These are phyloP conservation scores for Musa schizocarpa DNA, from an alignment of 176 grass and related monocot genomes.

Conservation along the genomic window DNA sequence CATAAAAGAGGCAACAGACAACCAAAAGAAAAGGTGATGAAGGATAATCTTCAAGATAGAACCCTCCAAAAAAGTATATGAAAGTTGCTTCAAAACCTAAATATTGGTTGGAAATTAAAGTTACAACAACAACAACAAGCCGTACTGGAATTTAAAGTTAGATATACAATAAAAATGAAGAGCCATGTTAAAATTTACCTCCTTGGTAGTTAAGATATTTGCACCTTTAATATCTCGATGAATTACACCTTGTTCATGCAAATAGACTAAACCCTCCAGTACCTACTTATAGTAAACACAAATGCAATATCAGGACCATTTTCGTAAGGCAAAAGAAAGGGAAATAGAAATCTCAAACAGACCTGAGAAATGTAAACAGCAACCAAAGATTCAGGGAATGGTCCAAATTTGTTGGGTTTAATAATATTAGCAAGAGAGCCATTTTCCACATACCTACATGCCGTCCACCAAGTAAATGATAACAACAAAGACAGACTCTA, in stretches of 20 bases:
- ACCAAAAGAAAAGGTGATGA: too few relatives aligned
- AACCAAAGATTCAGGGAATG: conserved; percentile 93
- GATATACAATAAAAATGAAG: not conserved
- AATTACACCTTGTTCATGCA: conserved; percentile 99
- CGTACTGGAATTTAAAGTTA: not conserved
- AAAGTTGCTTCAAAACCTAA: not conserved
- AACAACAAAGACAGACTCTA: not conserved
- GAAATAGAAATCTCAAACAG: conserved; percentile 7
- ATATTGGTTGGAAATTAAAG: not conserved
- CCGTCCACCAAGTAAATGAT: not conserved
- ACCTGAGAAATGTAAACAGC: conserved; percentile 98
- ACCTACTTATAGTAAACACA: conserved; percentile 42
- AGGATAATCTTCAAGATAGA: not conserved
- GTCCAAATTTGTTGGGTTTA: conserved; percentile 99
- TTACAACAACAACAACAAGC: not conserved
- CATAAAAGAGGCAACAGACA: too few relatives aligned
- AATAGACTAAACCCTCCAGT: conserved; percentile 96
- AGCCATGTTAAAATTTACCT: conserved; percentile 32
- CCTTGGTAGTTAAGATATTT: conserved; percentile 99
- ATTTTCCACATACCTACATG: conserved; percentile 91
- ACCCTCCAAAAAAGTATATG: not conserved
- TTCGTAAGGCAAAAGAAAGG: conserved; percentile 4
- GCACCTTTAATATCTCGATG: conserved; percentile 99
- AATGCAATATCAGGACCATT: conserved; percentile 1
- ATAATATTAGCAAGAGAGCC: conserved; percentile 98